Evolutionary conservation across 352 stramenopile species (phyloP).

Genomic region (Phytophthora capsici): DNA sequence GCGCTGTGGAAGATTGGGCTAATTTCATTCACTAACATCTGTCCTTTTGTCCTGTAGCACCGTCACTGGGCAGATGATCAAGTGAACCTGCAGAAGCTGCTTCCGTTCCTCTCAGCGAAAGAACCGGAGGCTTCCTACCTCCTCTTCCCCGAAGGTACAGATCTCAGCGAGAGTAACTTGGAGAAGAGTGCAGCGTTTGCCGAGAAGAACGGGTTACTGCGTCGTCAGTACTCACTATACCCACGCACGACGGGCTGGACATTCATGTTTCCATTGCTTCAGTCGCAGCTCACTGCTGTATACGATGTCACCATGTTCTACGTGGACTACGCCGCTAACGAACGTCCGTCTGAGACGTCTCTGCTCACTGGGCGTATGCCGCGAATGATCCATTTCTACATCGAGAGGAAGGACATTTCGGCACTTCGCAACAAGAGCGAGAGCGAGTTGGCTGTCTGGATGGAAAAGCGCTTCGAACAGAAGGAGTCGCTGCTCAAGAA

Average conservation of each 20-base stretch:
- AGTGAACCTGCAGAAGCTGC: slow-evolving; percentile 51
- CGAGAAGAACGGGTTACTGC: slow-evolving; percentile 48
- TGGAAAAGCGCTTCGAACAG: slow-evolving; percentile 69
- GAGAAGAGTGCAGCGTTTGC: slow-evolving; percentile 71
- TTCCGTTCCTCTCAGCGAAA: slow-evolving; percentile 57
- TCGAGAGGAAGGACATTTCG: slow-evolving; percentile 64
- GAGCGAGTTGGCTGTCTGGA: slow-evolving; percentile 55
- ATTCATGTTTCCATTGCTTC: slow-evolving; percentile 75
- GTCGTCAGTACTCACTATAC: slow-evolving; percentile 74
- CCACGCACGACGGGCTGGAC: slow-evolving; percentile 79
- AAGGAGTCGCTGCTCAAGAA: slow-evolving; percentile 69
- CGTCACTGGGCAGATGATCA: slow-evolving; percentile 73
- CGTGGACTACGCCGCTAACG: slow-evolving; percentile 63
- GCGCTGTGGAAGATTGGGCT: neutral
- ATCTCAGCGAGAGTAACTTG: slow-evolving; percentile 71
- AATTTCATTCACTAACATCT: neutral
- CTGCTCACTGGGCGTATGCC: slow-evolving; percentile 68
- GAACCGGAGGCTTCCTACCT: slow-evolving; percentile 73
- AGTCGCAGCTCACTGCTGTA: slow-evolving; percentile 63
- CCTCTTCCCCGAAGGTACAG: slow-evolving; percentile 84
- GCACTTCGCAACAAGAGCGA: slow-evolving; percentile 45
- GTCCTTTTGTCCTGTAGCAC: slow-evolving; percentile 35
- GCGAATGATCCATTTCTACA: slow-evolving; percentile 71
- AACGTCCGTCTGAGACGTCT: slow-evolving; percentile 72
- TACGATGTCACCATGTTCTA: slow-evolving; percentile 89